Conservation (phyloP, 345 rosid species). For the Pistacia vera region DNA sequence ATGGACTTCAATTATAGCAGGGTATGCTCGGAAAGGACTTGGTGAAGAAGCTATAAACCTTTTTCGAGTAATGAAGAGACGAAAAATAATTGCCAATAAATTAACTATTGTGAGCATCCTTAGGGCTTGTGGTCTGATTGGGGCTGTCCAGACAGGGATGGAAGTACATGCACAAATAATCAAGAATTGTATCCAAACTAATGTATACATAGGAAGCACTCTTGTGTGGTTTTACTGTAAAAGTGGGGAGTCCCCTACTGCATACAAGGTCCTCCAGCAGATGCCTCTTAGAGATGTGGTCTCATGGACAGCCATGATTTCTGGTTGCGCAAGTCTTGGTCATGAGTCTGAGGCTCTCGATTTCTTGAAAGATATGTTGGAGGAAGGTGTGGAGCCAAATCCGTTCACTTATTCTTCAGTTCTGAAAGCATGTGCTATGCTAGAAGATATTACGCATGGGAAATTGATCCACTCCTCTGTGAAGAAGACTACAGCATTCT, state of each 20-base stretch:
- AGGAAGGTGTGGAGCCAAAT: conserved; percentile 88
- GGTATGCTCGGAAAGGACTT: conserved; percentile 77
- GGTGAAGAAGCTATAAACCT: conserved; percentile 79
- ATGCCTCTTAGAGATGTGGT: conserved; percentile 79
- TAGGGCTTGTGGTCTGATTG: conserved; percentile 77
- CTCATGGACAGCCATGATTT: conserved; percentile 94
- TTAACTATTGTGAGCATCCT: conserved; percentile 77
- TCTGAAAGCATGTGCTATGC: conserved; percentile 82
- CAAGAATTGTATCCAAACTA: conserved; percentile 50
- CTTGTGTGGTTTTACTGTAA: conserved; percentile 88
- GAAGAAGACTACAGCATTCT: conserved; percentile 58
- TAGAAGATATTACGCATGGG: conserved; percentile 60
- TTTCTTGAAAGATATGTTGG: conserved; percentile 80
- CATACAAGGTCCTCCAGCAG: conserved; percentile 68
- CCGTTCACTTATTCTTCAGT: conserved; percentile 79
- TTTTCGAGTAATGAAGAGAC: conserved; percentile 74
- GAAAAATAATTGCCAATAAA: conserved; percentile 57
- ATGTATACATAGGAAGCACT: conserved; percentile 65
- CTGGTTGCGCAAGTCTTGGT: conserved; percentile 73
- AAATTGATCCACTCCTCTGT: conserved; percentile 79
- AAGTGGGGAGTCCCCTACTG: conserved; percentile 61
- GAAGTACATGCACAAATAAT: conserved; percentile 82
- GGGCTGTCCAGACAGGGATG: conserved; percentile 55
- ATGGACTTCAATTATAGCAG: conserved; percentile 92
- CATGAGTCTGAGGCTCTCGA: conserved; percentile 73